Evolutionary conservation across 305 asterid species (phyloP).

Genomic region (Rubia tinctorum): DNA sequence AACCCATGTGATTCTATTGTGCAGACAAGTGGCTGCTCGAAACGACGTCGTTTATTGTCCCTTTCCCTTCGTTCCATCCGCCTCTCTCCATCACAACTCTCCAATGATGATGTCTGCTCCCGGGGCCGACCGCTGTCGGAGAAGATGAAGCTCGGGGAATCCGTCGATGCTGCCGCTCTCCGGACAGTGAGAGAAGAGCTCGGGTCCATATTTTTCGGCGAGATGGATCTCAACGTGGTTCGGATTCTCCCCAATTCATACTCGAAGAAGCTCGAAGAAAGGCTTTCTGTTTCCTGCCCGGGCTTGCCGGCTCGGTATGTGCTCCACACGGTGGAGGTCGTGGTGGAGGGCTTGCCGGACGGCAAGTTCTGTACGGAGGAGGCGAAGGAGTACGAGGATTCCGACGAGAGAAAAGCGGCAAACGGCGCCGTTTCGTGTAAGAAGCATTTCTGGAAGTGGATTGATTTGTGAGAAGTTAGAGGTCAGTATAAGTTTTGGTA

Average conservation of each 20-base stretch:
- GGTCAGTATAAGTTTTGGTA: slow-evolving; percentile 29
- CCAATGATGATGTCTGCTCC: slow-evolving; percentile 57
- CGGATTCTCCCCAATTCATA: slow-evolving; percentile 58
- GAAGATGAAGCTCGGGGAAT: slow-evolving; percentile 93
- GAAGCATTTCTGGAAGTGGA: slow-evolving; percentile 95
- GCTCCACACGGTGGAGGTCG: slow-evolving; percentile 76
- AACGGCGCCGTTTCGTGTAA: slow-evolving; percentile 76
- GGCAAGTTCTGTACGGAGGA: slow-evolving; percentile 86
- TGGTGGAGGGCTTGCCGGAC: slow-evolving; percentile 76
- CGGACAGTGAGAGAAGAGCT: slow-evolving; percentile 90
- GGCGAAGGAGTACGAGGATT: slow-evolving; percentile 54
- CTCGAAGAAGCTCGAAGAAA: slow-evolving; percentile 74
- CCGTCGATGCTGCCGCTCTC: slow-evolving; percentile 65
- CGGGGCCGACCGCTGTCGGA: slow-evolving; percentile 82
- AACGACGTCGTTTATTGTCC: too few relatives aligned
- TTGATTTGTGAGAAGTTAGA: slow-evolving; percentile 37
- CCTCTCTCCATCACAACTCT: too few relatives aligned
- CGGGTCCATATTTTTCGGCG: slow-evolving; percentile 38
- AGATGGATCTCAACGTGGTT: slow-evolving; percentile 27
- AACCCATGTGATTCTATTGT: too few relatives aligned
- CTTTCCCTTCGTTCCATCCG: too few relatives aligned
- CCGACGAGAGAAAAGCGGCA: slow-evolving; percentile 33
- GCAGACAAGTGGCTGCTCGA: too few relatives aligned
- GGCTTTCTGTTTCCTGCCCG: slow-evolving; percentile 73
- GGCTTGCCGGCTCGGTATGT: slow-evolving; percentile 91